Conservation (phyloP, 2,329 filamentous ascomycete species). For the Didymella exigua region DNA sequence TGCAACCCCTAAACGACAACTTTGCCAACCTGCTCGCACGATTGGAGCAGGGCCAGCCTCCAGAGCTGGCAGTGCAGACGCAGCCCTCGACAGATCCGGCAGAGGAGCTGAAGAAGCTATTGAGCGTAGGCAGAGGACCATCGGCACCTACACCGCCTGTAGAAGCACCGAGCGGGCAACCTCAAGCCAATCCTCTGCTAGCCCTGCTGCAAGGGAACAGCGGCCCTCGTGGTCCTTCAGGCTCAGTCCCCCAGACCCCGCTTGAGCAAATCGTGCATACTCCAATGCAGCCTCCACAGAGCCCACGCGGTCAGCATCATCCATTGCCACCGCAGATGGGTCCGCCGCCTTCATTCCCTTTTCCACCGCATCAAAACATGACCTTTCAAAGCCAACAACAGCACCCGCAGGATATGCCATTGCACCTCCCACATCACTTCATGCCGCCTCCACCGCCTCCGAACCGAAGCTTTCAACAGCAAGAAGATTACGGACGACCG, state of each 20-base stretch:
- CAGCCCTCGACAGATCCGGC: constrained; percentile 52
- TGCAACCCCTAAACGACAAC: constrained; percentile 25
- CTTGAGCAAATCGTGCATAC: constrained; percentile 60
- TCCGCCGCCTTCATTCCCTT: constrained; percentile 57
- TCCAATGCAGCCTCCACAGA: constrained; percentile 61
- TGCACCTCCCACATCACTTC: constrained; percentile 27
- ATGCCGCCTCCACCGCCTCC: constrained; percentile 30
- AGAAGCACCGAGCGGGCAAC: constrained; percentile 36
- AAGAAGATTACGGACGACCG: constrained; percentile 41
- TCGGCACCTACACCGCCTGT: constrained; percentile 34
- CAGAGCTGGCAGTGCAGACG: constrained; percentile 36
- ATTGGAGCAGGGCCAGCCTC: constrained; percentile 33
- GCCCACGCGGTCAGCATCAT: constrained; percentile 60
- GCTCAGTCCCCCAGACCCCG: constrained; percentile 51
- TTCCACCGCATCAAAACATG: constrained; percentile 47
- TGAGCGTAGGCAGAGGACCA: constrained; percentile 51
- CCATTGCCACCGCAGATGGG: constrained; percentile 59
- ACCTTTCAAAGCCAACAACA: constrained; percentile 33
- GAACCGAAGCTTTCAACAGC: constrained; percentile 21
- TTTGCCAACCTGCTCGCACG: constrained; percentile 42
- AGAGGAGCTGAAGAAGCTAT: constrained; percentile 58
- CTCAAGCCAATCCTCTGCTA: constrained; percentile 56
- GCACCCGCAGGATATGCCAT: constrained; percentile 28
- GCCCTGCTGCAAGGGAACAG: constrained; percentile 55
- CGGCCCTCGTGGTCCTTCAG: constrained; percentile 19